A percentile compares a stretch with the other conserved stretches of the same genome.
These are phyloP conservation scores for Lentinula detonsa DNA, from an alignment of 768 basidiomycete species.

Conservation along the genomic window DNA sequence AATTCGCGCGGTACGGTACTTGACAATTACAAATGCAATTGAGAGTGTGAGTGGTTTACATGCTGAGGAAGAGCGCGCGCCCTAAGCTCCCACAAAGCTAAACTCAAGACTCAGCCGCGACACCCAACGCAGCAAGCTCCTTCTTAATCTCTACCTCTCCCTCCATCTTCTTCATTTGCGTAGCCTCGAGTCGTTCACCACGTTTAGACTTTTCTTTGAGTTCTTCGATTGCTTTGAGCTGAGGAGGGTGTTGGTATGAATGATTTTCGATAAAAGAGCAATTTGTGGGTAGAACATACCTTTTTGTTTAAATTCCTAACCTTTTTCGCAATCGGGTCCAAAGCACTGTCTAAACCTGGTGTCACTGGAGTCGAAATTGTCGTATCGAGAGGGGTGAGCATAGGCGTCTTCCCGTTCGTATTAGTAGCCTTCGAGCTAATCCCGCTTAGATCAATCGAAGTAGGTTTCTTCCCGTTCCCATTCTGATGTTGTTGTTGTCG, in stretches of 20 bases:
- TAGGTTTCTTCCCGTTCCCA: slow-evolving; percentile 8
- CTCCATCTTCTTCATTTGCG: slow-evolving; percentile 96
- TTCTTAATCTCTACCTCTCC: slow-evolving; percentile 78
- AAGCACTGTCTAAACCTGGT: slow-evolving; percentile 46
- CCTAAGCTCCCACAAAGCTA: too few relatives aligned
- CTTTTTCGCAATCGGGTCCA: slow-evolving; percentile 88
- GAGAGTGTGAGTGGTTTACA: too few relatives aligned
- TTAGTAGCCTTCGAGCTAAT: neutral
- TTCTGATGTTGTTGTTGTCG: slow-evolving; percentile 11
- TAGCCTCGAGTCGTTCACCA: slow-evolving; percentile 90
- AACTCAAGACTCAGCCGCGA: too few relatives aligned
- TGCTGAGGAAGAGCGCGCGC: too few relatives aligned
- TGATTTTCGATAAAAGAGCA: neutral
- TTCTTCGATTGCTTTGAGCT: slow-evolving; percentile 99
- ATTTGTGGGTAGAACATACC: slow-evolving; percentile 34
- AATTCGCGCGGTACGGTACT: too few relatives aligned
- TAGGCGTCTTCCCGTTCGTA: slow-evolving; percentile 9
- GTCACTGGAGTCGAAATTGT: slow-evolving; percentile 38
- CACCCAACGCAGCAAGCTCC: slow-evolving; percentile 53
- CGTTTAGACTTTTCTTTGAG: slow-evolving; percentile 88
- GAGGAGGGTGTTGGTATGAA: neutral
- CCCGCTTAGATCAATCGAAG: slow-evolving; percentile 2
- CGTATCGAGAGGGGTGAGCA: slow-evolving; percentile 8
- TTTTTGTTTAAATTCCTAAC: slow-evolving; percentile 94
- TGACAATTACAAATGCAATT: too few relatives aligned